phyloP scores from a whole-genome alignment of 345 rosid species.

The Citrus maxima region DNA sequence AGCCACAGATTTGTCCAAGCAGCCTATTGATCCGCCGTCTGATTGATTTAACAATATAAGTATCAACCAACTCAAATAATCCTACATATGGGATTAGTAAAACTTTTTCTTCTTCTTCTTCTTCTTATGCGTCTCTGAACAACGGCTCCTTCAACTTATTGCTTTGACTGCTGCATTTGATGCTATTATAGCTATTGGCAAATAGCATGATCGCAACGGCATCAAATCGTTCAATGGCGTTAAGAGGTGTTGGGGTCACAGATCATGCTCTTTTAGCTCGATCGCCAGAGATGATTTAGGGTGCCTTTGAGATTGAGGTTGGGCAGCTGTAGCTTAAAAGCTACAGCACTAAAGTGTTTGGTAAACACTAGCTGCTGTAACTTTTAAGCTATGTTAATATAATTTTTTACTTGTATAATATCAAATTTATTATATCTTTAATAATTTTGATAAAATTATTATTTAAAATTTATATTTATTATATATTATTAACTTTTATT shows the following conservation, averaged over 20 bases:
- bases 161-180: neutral
- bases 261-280: too few relatives aligned
- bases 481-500: too few relatives aligned
- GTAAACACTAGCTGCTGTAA: too few relatives aligned
- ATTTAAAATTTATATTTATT: too few relatives aligned
- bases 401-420: too few relatives aligned
- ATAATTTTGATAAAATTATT: too few relatives aligned
- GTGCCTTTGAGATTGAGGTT: too few relatives aligned
- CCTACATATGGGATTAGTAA: neutral
- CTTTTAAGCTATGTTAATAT: too few relatives aligned
- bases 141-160: neutral
- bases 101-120: neutral
- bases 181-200: neutral
- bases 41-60: neutral
- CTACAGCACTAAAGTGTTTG: too few relatives aligned
- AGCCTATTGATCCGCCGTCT: neutral
- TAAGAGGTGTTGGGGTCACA: neutral
- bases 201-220: neutral
- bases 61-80: neutral
- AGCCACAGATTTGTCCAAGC: neutral
- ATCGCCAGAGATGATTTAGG: too few relatives aligned
- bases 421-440: too few relatives aligned
- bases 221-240: constrained; percentile 5
- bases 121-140: neutral
- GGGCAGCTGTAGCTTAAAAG: too few relatives aligned